These are phyloP conservation scores for Sphaerulina vaccinii DNA, from an alignment of 2,329 filamentous ascomycete species.

Conservation along the genomic window DNA sequence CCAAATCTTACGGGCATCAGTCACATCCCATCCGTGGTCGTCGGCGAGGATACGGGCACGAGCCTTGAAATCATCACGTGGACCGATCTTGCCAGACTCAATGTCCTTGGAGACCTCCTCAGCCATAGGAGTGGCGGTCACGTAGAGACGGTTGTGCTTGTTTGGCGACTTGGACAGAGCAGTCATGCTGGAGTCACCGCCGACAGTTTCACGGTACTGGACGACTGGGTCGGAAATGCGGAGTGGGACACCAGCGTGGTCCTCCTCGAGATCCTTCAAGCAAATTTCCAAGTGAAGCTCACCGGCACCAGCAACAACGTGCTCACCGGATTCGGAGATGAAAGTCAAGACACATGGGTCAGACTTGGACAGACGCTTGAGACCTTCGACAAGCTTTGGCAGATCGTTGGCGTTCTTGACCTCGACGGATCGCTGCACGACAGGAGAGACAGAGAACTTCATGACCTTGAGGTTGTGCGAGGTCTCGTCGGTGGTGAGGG, in stretches of 20 bases:
- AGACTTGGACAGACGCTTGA: constrained; percentile 99
- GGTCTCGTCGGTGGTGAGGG: constrained; percentile 92
- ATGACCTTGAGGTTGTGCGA: constrained; percentile 99
- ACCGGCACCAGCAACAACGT: constrained; percentile 98
- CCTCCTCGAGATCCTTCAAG: constrained; percentile 99
- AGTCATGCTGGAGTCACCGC: constrained; percentile 81
- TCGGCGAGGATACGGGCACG: constrained; percentile 95
- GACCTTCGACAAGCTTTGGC: constrained; percentile 99
- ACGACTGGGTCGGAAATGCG: constrained; percentile 98
- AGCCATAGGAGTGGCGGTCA: constrained; percentile 82
- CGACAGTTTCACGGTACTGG: constrained; percentile 96
- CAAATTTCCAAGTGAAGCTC: constrained; percentile 99
- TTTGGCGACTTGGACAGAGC: constrained; percentile 99
- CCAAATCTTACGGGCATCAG: constrained; percentile 99
- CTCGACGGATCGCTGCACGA: constrained; percentile 97
- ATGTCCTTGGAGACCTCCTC: constrained; percentile 92
- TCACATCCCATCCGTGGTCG: constrained; percentile 98
- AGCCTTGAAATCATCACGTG: constrained; percentile 98
- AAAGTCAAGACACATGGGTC: constrained; percentile 94
- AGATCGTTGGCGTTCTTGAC: constrained; percentile 99
- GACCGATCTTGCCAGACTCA: constrained; percentile 84
- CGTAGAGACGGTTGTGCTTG: constrained; percentile 99
- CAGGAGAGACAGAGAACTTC: constrained; percentile 99
- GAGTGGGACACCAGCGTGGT: constrained; percentile 98
- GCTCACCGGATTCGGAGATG: constrained; percentile 92